A percentile compares a stretch with the other conserved stretches of the same genome.
These are phyloP conservation scores for Piromyces sp. DNA, from an alignment of 192 early-diverging fungal genomes.

Conservation along the genomic window DNA sequence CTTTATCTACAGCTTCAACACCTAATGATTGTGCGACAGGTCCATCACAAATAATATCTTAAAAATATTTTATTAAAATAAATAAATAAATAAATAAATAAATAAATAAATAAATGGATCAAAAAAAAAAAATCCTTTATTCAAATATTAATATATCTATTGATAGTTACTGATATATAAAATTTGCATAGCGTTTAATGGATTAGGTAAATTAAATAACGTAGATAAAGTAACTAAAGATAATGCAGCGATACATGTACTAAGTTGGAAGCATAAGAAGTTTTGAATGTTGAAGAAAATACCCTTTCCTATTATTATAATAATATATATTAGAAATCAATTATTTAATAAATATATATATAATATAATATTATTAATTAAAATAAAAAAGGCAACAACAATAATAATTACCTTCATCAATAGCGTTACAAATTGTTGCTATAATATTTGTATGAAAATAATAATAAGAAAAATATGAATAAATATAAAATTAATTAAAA, in stretches of 20 bases:
- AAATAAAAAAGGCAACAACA: too few species aligned
- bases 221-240: conserved; percentile 74
- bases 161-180: conserved; percentile 81
- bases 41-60: conserved; percentile 95
- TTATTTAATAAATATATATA: too few species aligned
- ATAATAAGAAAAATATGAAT: background rate
- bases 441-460: background rate
- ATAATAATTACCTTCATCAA: conserved; percentile 75
- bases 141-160: background rate
- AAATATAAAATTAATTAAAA: background rate
- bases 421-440: conserved; percentile 76
- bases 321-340: too few species aligned
- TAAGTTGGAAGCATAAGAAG: conserved; percentile 89
- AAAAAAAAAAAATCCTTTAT: background rate
- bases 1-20: conserved; percentile 83
- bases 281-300: conserved; percentile 97
- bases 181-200: conserved; percentile 97
- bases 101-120: background rate
- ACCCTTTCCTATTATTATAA: conserved; percentile 69
- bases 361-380: too few species aligned
- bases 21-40: conserved; percentile 94
- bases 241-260: conserved; percentile 81
- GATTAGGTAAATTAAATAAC: conserved; percentile 68
- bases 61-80: background rate
- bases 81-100: background rate